Conservation (phyloP, 1,284 basidiomycete genomes). For the Entoloma clypeatum region DNA sequence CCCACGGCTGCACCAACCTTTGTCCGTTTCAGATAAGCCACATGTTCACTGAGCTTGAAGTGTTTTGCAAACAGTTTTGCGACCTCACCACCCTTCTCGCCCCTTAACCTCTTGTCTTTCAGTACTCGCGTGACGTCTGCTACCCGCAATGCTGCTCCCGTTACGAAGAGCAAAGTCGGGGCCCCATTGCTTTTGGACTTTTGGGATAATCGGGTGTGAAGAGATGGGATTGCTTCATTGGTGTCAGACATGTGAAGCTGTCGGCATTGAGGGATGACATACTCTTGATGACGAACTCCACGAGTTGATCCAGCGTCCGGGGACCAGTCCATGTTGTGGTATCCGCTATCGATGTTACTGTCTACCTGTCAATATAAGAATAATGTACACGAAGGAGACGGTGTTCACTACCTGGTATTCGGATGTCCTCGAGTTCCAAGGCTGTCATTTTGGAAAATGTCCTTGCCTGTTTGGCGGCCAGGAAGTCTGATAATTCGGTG, state of each 20-base stretch:
- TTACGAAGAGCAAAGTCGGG: constrained; percentile 74
- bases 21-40: constrained; percentile 68
- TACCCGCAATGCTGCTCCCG: constrained; percentile 76
- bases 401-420: constrained; percentile 57
- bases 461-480: constrained; percentile 60
- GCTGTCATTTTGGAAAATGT: constrained; percentile 59
- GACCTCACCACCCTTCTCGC: constrained; percentile 77
- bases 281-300: constrained; percentile 73
- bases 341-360: constrained; percentile 69
- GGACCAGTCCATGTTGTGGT: constrained; percentile 67
- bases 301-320: constrained; percentile 64
- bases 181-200: constrained; percentile 70
- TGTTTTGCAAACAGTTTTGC: constrained; percentile 87
- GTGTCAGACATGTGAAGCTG: constrained; percentile 4
- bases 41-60: constrained; percentile 79
- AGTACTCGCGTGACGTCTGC: constrained; percentile 71
- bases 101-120: constrained; percentile 61
- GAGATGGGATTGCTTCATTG: constrained; percentile 56
- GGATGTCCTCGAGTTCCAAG: constrained; percentile 70
- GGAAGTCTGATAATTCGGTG: constrained; percentile 52
- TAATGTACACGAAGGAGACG: constrained; percentile 15
- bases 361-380: constrained; percentile 48
- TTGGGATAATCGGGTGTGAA: constrained; percentile 67
- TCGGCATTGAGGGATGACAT: constrained; percentile 14
- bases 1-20: constrained; percentile 77